Evolutionary conservation across 192 early-diverging fungal species (phyloP).

Genomic region (Coemansia sp.): DNA sequence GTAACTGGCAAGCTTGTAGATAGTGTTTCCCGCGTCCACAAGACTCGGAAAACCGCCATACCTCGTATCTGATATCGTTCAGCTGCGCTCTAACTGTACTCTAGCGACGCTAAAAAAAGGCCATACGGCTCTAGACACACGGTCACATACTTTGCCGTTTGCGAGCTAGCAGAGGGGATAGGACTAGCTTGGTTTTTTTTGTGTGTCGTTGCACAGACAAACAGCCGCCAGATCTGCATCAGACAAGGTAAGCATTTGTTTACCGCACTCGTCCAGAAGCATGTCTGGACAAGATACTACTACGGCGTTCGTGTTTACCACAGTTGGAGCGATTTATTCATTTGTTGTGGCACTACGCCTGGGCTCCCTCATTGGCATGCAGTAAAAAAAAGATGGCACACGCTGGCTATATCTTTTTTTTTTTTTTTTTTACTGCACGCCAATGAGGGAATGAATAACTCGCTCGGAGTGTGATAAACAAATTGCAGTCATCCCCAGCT

Average conservation of each 20-base stretch:
- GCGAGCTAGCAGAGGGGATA: neutral
- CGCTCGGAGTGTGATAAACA: neutral
- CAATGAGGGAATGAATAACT: neutral
- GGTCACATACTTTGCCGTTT: neutral
- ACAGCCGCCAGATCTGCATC: neutral
- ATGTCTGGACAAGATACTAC: neutral
- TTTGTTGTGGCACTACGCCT: too few relatives aligned
- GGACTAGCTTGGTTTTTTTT: neutral
- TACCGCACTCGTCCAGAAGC: neutral
- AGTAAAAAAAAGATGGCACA: neutral
- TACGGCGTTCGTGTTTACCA: neutral
- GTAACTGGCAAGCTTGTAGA: neutral
- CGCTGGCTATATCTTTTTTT: neutral
- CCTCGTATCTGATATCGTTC: neutral
- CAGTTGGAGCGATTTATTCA: too few relatives aligned
- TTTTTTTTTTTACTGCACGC: neutral
- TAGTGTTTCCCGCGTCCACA: neutral
- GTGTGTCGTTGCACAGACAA: constrained; percentile 8
- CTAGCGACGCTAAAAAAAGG: too few relatives aligned
- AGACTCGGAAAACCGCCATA: neutral
- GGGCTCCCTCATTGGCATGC: too few relatives aligned
- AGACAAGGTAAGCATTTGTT: constrained; percentile 9
- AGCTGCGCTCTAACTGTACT: neutral
- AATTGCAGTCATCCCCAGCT: constrained; percentile 4
- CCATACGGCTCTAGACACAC: neutral